Percentiles rank a stretch among this genome's conserved stretches.
These are phyloP conservation scores for Aspergillus eucalypticola DNA, from an alignment of 2,329 filamentous ascomycete genomes.

Conservation along the genomic window DNA sequence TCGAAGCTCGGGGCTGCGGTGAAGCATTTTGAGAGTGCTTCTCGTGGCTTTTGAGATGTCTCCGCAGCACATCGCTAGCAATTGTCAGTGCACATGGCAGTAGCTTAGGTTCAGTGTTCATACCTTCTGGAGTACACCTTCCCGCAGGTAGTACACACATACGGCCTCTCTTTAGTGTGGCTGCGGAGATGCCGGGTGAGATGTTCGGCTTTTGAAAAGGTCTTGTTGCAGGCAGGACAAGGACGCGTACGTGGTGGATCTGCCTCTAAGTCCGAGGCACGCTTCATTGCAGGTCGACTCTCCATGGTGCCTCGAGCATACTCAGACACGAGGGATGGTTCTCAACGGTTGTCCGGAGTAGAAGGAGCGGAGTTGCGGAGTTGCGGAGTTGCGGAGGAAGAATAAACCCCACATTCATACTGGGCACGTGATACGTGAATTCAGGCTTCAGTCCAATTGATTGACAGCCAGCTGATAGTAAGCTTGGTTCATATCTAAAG, in stretches of 20 bases:
- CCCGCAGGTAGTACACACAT: conserved; percentile 19
- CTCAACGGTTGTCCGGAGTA: neutral
- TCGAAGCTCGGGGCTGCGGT: neutral
- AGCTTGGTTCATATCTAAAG: too few species aligned
- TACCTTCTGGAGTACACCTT: conserved; percentile 25
- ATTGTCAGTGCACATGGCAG: neutral
- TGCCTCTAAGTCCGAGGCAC: neutral
- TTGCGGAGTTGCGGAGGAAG: neutral
- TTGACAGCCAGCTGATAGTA: too few species aligned
- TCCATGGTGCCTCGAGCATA: neutral
- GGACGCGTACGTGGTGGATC: neutral
- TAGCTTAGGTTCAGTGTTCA: too few species aligned
- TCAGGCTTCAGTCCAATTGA: neutral
- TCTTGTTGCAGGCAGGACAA: conserved; percentile 16
- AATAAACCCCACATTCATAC: neutral
- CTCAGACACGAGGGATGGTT: neutral
- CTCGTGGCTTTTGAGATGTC: conserved; percentile 18
- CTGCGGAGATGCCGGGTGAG: conserved; percentile 71
- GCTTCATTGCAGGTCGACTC: neutral
- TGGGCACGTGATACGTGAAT: neutral
- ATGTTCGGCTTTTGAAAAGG: conserved; percentile 24
- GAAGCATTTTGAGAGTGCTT: conserved; percentile 9
- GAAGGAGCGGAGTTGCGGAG: neutral
- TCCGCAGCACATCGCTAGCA: conserved; percentile 18
- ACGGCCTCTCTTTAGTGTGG: conserved; percentile 91